Base-by-base conservation (phyloP, 176 grass and related monocot genomes). In the Zoysia pacifica region DNA sequence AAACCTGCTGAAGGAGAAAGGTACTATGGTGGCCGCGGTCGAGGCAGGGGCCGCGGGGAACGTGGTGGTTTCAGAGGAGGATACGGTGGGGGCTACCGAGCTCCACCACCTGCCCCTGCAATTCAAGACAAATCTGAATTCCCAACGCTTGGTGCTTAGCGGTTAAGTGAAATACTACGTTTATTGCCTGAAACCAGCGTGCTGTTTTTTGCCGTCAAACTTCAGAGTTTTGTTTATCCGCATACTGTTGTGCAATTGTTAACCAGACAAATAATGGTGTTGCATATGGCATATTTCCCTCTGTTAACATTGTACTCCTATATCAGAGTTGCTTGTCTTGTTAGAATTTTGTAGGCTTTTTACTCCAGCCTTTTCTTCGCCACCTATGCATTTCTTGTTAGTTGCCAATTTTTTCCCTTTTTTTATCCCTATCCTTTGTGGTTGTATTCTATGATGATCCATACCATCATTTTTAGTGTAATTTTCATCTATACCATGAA, bases 1-100 rank as follows among this genome's bases (percentile, higher is more conserved):
- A 97, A 94, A 79, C 91, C 91, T 13, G 87, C 89, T 74, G 94
- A 94, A 82, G 91, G 94, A 67, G 89, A 92, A 48, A 86, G 85
- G 58, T 79, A 56, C 82, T 90, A 92, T 65, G 88, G 77, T 1
- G 87, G 94, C 2, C 87, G 94, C 11, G 94, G 94, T 0, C 90
- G 87, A 42, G 86, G 89, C 53, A 91, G 87, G 58, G 91, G 87
- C 3, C 89, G 94, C 0, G 86, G 85, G n/a, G 82, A 85, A 43
- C 89, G 86, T 9, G 94, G 87, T 39, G 85, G 81, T 18, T 90
- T 89, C 68, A 64, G 76, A 76, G 89, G 84, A 51, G 83, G 85
- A 50, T 86, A 70, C 15, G 85, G 74, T 67, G 79, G 85, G 9
- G 79, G 78, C 4, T 51, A 86, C 46, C 67, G 54, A 0, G 40